Evolutionary conservation across 2,329 filamentous ascomycete species (phyloP).

Genomic region (Claviceps sp.): DNA sequence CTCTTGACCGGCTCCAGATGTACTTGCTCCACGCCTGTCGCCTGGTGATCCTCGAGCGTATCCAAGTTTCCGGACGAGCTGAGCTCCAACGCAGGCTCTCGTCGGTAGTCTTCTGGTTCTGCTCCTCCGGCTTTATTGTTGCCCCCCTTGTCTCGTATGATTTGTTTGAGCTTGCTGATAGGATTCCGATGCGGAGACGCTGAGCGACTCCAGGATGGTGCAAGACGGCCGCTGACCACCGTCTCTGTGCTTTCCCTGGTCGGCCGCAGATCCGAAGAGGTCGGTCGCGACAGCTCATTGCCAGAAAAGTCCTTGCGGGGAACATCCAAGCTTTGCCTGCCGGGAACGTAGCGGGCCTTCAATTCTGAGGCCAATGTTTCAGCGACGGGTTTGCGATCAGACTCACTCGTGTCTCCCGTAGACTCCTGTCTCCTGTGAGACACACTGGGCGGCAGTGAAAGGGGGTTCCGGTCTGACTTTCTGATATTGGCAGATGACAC

Average conservation of each 20-base stretch:
- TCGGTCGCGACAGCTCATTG: conserved; percentile 31
- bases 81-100: conserved; percentile 15
- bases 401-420: conserved; percentile 25
- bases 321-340: conserved; percentile 35
- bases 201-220: conserved; percentile 47
- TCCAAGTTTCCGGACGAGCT: conserved; percentile 12
- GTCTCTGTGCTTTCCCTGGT: conserved; percentile 37
- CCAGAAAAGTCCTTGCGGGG: conserved; percentile 26
- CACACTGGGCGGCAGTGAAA: conserved; percentile 18
- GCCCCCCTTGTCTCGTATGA: conserved; percentile 38
- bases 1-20: conserved; percentile 13
- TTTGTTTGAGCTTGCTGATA: conserved; percentile 39
- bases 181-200: conserved; percentile 51
- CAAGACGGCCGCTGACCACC: conserved; percentile 48
- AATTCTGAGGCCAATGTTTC: conserved; percentile 12
- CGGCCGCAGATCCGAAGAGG: conserved; percentile 39
- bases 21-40: conserved; percentile 21
- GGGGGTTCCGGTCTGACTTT: conserved; percentile 17
- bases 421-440: conserved; percentile 24
- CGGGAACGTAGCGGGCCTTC: conserved; percentile 14
- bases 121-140: conserved; percentile 23
- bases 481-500: conserved; percentile 14
- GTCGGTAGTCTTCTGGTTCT: conserved; percentile 20
- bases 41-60: conserved; percentile 8
- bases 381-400: conserved; percentile 19